A percentile compares a stretch with the other conserved stretches of the same genome.
These are phyloP conservation scores for Pleodorina starrii DNA, from an alignment of 139 green algal genomes.

Conservation along the genomic window DNA sequence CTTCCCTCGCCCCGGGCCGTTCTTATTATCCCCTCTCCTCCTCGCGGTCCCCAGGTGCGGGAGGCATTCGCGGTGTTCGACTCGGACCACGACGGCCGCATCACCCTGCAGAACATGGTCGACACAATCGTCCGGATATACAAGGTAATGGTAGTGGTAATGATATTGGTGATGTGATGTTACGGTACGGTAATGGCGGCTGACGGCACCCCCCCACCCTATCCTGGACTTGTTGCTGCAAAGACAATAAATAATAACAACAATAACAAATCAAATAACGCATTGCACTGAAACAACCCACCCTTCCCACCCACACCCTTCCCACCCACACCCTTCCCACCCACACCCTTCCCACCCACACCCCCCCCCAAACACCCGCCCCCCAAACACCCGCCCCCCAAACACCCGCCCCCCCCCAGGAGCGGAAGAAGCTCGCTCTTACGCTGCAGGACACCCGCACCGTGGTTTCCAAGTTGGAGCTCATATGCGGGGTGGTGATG, in stretches of 20 bases:
- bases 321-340: background rate
- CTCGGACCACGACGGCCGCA: constrained; percentile 65
- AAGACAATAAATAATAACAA: no score
- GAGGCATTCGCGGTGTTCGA: constrained; percentile 77
- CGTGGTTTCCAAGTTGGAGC: constrained; percentile 82
- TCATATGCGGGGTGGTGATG: constrained; percentile 68
- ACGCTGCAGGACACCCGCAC: constrained; percentile 82
- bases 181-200: no score
- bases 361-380: background rate
- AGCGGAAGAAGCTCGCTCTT: constrained; percentile 81
- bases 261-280: background rate
- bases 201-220: no score
- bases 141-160: constrained; percentile 60
- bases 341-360: background rate
- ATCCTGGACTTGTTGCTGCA: no score
- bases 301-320: background rate
- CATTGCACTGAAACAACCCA: background rate
- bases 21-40: no score
- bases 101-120: constrained; percentile 54
- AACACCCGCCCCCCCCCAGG: constrained; percentile 43
- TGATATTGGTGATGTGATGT: no score
- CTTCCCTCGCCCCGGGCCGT: no score
- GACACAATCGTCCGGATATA: constrained; percentile 67
- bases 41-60: constrained; percentile 37
- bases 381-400: background rate